These are phyloP conservation scores for Russula sp. DNA, from an alignment of 768 basidiomycete species.

Conservation along the genomic window DNA sequence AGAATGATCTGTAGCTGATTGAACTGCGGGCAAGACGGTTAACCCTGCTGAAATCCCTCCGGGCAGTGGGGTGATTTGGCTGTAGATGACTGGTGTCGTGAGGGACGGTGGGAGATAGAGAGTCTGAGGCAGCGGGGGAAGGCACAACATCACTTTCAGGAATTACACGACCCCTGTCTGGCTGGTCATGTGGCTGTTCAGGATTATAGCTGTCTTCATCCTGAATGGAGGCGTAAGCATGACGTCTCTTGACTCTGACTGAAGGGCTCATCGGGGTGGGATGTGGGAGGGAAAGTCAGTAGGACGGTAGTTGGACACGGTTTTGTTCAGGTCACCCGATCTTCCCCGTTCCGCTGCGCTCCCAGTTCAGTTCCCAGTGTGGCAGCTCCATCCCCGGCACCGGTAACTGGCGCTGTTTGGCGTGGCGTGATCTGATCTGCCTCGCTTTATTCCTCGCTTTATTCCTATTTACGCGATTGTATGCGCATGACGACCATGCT, in stretches of 20 bases:
- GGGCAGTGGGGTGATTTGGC: neutral
- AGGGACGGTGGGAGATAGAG: neutral
- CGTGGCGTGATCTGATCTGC: too few relatives aligned
- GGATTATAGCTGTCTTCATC: constrained; percentile 1
- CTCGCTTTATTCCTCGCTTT: too few relatives aligned
- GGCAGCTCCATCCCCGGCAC: too few relatives aligned
- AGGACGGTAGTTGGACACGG: neutral
- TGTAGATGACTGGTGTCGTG: neutral
- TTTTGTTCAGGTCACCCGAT: neutral
- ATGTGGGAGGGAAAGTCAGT: neutral
- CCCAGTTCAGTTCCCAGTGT: too few relatives aligned
- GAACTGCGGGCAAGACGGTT: constrained; percentile 8
- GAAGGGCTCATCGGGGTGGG: constrained; percentile 4
- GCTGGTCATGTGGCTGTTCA: neutral
- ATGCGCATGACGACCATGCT: constrained; percentile 24
- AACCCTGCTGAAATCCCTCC: constrained; percentile 7
- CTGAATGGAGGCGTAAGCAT: constrained; percentile 13
- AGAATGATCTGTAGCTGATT: constrained; percentile 9
- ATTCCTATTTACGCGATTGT: too few relatives aligned
- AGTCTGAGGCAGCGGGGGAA: neutral
- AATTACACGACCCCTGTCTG: neutral
- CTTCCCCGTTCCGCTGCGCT: neutral
- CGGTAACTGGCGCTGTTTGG: too few relatives aligned
- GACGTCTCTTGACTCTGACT: constrained; percentile 15
- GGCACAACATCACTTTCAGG: neutral